Percentiles rank a stretch among this genome's conserved stretches.
Conservation (phyloP, 1,139 yeast species). For the Yamadazyma spencermartinsiae region DNA sequence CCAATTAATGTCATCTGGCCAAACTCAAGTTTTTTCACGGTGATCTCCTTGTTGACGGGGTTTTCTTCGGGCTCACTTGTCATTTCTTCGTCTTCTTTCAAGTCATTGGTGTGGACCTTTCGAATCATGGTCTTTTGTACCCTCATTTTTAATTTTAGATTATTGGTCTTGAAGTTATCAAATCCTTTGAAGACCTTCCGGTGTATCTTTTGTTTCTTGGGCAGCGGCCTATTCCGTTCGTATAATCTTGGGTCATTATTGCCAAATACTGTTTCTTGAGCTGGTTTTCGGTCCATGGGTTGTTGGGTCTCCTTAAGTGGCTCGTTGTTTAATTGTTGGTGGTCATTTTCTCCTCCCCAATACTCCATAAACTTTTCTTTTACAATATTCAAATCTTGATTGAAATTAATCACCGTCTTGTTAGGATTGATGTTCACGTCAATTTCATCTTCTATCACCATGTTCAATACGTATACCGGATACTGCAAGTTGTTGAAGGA, state of each 20-base stretch:
- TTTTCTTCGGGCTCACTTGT: too few relatives aligned
- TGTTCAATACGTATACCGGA: conserved; percentile 71
- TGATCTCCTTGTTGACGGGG: conserved; percentile 47
- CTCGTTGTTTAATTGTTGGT: conserved; percentile 6
- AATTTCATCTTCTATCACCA: conserved; percentile 50
- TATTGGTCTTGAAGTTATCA: conserved; percentile 8
- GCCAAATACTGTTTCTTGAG: too few relatives aligned
- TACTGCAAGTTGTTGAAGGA: conserved; percentile 68
- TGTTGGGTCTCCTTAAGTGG: not conserved
- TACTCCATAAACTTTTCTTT: conserved; percentile 6
- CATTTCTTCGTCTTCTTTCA: not conserved
- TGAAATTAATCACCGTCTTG: conserved; percentile 33
- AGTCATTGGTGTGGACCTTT: not conserved
- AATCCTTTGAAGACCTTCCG: not conserved
- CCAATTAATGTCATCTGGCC: conserved; percentile 76
- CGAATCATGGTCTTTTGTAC: not conserved
- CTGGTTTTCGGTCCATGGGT: not conserved
- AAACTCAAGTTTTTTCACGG: conserved; percentile 66
- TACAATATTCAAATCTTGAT: conserved; percentile 7
- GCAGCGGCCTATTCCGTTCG: not conserved
- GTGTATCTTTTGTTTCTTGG: not conserved
- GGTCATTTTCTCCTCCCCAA: conserved; percentile 12
- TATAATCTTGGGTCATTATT: not conserved
- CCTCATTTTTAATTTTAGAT: not conserved
- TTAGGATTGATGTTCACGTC: conserved; percentile 94